A percentile compares a stretch with the other conserved stretches of the same genome.
phyloP scores from a whole-genome alignment of 2,329 filamentous ascomycete species.

The Xylariaceae sp. region DNA sequence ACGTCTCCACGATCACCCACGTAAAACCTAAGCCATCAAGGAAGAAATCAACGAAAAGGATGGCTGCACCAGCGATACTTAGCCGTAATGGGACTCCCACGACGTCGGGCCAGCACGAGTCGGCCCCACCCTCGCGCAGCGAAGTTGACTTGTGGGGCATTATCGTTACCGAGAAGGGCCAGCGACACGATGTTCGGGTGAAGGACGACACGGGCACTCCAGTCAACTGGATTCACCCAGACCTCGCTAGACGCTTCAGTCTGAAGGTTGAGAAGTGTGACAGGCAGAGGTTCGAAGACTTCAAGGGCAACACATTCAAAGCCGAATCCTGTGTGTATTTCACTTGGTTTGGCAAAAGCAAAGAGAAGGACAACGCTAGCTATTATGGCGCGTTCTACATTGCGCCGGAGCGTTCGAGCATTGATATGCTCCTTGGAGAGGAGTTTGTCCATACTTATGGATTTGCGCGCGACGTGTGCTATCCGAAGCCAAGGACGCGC shows the following conservation, averaged over 20 bases:
- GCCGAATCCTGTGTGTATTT: not conserved
- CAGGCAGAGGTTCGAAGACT: not conserved
- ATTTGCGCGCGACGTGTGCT: constrained; percentile 1
- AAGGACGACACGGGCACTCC: constrained; percentile 7
- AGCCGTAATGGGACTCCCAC: not conserved
- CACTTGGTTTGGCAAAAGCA: constrained; percentile 1
- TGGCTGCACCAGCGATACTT: not conserved
- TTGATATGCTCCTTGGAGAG: constrained; percentile 3
- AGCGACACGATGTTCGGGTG: constrained; percentile 1
- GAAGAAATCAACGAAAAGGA: not conserved
- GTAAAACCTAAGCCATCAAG: too few relatives aligned
- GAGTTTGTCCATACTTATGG: constrained; percentile 1
- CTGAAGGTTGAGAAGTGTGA: constrained; percentile 1
- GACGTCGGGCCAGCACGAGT: not conserved
- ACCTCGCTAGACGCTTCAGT: constrained; percentile 1
- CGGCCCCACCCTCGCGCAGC: not conserved
- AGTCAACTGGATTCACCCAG: constrained; percentile 9
- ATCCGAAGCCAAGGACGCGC: not conserved
- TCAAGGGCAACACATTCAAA: not conserved
- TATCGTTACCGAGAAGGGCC: not conserved
- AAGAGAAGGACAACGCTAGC: not conserved
- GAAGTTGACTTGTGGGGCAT: constrained; percentile 2
- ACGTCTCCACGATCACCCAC: too few relatives aligned
- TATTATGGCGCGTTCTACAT: constrained; percentile 3
- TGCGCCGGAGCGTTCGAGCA: not conserved